phyloP scores from a whole-genome alignment of 371 early-diverging fungal species.

The Mucor sp. region DNA sequence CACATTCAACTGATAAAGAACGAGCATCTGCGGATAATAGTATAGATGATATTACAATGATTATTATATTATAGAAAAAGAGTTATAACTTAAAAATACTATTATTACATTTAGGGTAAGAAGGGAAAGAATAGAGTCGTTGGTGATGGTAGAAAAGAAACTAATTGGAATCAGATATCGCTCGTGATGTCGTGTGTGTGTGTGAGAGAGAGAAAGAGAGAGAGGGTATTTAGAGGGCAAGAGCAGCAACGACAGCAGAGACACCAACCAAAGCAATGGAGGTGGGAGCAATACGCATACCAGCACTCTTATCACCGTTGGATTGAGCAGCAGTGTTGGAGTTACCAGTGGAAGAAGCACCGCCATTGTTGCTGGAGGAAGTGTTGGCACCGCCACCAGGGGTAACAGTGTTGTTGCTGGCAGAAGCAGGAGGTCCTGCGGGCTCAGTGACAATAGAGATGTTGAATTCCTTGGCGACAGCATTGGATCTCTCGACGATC shows the following conservation, averaged over 20 bases:
- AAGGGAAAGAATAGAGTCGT: background rate
- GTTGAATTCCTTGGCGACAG: slow-evolving; percentile 45
- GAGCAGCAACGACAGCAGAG: slow-evolving; percentile 17
- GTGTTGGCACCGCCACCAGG: background rate
- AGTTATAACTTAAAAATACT: slow-evolving; percentile 1
- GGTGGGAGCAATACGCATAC: slow-evolving; percentile 11
- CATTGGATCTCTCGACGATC: slow-evolving; percentile 21
- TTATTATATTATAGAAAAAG: background rate
- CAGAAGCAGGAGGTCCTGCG: slow-evolving; percentile 38
- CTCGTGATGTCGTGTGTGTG: background rate
- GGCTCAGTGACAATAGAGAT: slow-evolving; percentile 40
- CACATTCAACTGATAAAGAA: background rate
- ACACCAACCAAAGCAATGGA: slow-evolving; percentile 13
- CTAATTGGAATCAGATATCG: slow-evolving; percentile 2
- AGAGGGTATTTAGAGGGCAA: background rate
- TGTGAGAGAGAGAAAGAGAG: too few species aligned
- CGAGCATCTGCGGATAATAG: background rate
- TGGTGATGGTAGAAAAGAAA: background rate
- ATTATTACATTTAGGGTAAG: slow-evolving; percentile 11
- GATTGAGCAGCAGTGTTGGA: slow-evolving; percentile 14
- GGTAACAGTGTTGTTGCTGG: slow-evolving; percentile 5
- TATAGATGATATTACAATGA: slow-evolving; percentile 4
- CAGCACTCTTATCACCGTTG: slow-evolving; percentile 5
- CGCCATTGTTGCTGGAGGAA: background rate
- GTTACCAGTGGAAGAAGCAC: background rate